Base-by-base conservation (phyloP, 768 basidiomycete genomes). In the Mycena vitilis region DNA sequence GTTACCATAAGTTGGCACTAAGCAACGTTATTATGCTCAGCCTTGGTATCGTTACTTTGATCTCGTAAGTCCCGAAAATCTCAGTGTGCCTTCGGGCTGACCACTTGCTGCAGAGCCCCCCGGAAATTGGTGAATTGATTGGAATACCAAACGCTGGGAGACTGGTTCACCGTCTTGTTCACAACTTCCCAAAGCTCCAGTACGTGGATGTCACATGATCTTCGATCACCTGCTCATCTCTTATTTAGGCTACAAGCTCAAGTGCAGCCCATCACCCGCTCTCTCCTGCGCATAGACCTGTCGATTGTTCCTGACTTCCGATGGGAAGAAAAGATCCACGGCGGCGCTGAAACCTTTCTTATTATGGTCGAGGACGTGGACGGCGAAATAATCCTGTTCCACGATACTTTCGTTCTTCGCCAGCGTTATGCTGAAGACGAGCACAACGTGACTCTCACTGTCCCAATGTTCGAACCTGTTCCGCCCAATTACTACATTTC, bases 401-500 rank as follows among this genome's bases (percentile, higher is more conserved):
- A 96, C 71, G 97, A 99, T 75, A 87, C 88, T 23, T 99, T 98
- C 82, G 82, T 97, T 57, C 90, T 99, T 36, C 92, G 95, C 5
- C 93, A 98, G 74, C 90, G 91, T 3, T 98, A 96, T 71, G 93
- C 94, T 2, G 93, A 94, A 73, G 93, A 95, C 67, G 96, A 98
- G 73, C 98, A 99, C 80, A 95, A 89, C 71, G 89, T 99, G 57
- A 96, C 96, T 0, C 87, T 99, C 70, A 98, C 95, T 0, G 95
- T 98, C 2, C 95, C 96, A 0, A 97, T 99, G 89, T 95, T 92
- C 74, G 97, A 99, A 75, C 97, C 98, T 0, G 92, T 98, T 16
- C 97, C 98, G 22, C 98, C 98, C 1, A 99, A 99, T 78, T 99
- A 99, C 83, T 99, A 95, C 79, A 95, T 99, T 76, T 95, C 94